Base-by-base conservation (phyloP, 345 rosid genomes). In the Gossypium arboreum region DNA sequence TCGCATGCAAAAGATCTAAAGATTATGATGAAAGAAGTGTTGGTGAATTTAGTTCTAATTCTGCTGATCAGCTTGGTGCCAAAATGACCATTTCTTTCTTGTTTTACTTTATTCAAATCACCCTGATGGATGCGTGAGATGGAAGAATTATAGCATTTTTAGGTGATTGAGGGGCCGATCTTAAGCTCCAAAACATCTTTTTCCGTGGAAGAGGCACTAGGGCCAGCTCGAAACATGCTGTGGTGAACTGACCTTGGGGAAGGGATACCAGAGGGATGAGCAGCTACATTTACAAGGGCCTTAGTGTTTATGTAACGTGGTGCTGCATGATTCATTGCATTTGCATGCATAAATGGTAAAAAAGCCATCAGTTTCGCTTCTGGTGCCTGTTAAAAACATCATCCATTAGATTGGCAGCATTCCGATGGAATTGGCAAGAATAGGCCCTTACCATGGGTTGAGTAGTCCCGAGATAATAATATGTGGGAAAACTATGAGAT, bases 171-270 rank as follows among this genome's bases (percentile, higher is more conserved):
- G 75, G 65, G 54, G 9, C 44, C 56, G 17, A 73, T 58, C 57
- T 29, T 74, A 13, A 74, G 77, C 47, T 63, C 77, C 77, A 63
- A 29, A 11, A 67, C 51, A 43, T 74, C 77, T 3, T 50, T 62
- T 39, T 20, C 34, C 0, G 52, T 2, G 2, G 71, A 63, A 4
- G 77, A n/a, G 39, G 71, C n/a, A 11, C 9, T n/a, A 50, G 58
- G 18, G 4, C 47, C 34, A 11, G 41, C 61, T 17, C 25, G 47
- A 9, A 73, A 48, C 76, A 61, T 47, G 25, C 45, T 45, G 34
- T 45, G 44, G 9, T 13, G 20, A 24, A 73, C 57, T 34, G 12
- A 63, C 17, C 34, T 29, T 11, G 71, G 71, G 8, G 13, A 27
- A 3, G 71, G 62, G 20, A 73, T 59, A 16, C 76, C 68, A 11